phyloP scores from a whole-genome alignment of 2,329 filamentous ascomycete genomes.

The Leptographium galeiforme region DNA sequence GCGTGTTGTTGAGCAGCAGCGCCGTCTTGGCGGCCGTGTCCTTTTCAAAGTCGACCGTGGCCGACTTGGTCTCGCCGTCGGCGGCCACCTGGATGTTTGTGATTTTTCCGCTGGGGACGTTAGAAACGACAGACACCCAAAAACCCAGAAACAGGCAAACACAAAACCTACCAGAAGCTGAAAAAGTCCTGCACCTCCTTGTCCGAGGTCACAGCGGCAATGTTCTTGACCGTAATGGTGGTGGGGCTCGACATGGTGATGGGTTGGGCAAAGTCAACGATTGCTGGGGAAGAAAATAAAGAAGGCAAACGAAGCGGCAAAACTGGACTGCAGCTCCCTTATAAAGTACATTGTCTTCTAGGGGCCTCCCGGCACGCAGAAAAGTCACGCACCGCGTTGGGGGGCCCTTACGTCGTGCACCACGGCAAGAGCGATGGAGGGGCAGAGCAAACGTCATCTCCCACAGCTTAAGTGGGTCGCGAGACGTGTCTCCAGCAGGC shows the following conservation, averaged over 20 bases:
- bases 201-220: constrained; percentile 68
- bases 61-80: constrained; percentile 58
- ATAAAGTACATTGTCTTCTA: neutral
- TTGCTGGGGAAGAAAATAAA: neutral
- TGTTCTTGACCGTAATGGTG: constrained; percentile 63
- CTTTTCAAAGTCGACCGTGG: constrained; percentile 94
- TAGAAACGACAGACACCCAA: too few relatives aligned
- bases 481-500: neutral
- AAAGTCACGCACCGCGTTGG: neutral
- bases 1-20: constrained; percentile 90
- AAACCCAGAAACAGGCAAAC: too few relatives aligned
- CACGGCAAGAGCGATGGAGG: constrained; percentile 2
- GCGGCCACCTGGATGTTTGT: constrained; percentile 63
- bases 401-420: neutral
- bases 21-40: constrained; percentile 93
- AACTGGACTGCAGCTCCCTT: too few relatives aligned
- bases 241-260: constrained; percentile 11
- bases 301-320: neutral
- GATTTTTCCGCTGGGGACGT: constrained; percentile 94
- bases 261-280: neutral
- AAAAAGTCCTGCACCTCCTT: constrained; percentile 95
- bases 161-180: constrained; percentile 76
- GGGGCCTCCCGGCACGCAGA: neutral
- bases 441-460: constrained; percentile 8
- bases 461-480: neutral